Conservation (phyloP, 805 yeast genomes). For the Zygosaccharomyces kombuchaensis region DNA sequence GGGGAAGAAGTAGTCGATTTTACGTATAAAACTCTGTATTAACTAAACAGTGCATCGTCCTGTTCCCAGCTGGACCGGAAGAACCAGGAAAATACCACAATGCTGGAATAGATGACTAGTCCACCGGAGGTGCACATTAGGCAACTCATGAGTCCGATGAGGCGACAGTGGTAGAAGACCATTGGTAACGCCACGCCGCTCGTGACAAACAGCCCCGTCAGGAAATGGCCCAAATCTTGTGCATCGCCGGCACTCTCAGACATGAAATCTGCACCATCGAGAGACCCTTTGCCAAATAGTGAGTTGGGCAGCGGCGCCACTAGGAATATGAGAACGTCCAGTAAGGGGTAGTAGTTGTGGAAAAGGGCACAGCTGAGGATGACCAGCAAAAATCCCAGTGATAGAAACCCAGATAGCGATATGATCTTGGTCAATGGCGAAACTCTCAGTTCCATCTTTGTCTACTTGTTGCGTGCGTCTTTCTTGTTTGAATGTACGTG, state of each 20-base stretch:
- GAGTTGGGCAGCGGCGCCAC: slow-evolving; percentile 72
- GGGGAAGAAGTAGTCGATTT: slow-evolving; percentile 8
- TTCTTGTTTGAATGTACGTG: neutral
- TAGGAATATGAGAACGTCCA: slow-evolving; percentile 61
- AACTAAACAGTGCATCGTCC: slow-evolving; percentile 39
- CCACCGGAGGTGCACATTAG: slow-evolving; percentile 82
- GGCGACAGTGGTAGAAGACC: slow-evolving; percentile 67
- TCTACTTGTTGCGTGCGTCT: neutral
- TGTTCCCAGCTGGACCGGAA: slow-evolving; percentile 46
- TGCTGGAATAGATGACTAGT: slow-evolving; percentile 73
- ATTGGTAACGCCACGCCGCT: slow-evolving; percentile 75
- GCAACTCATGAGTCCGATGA: slow-evolving; percentile 67
- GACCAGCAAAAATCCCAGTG: slow-evolving; percentile 84
- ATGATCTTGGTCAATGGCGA: slow-evolving; percentile 36
- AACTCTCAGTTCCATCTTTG: slow-evolving; percentile 28
- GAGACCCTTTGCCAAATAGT: slow-evolving; percentile 44
- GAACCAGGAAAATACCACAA: slow-evolving; percentile 74
- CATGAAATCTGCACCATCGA: slow-evolving; percentile 55
- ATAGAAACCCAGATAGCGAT: slow-evolving; percentile 48
- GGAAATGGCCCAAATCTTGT: slow-evolving; percentile 75
- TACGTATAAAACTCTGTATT: slow-evolving; percentile 13
- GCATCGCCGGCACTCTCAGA: slow-evolving; percentile 46
- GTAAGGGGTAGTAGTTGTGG: slow-evolving; percentile 87
- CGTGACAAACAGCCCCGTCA: slow-evolving; percentile 70
- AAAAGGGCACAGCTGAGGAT: slow-evolving; percentile 83